Base-by-base conservation (phyloP, 2,329 filamentous ascomycete genomes). In the Aureobasidium zeae region DNA sequence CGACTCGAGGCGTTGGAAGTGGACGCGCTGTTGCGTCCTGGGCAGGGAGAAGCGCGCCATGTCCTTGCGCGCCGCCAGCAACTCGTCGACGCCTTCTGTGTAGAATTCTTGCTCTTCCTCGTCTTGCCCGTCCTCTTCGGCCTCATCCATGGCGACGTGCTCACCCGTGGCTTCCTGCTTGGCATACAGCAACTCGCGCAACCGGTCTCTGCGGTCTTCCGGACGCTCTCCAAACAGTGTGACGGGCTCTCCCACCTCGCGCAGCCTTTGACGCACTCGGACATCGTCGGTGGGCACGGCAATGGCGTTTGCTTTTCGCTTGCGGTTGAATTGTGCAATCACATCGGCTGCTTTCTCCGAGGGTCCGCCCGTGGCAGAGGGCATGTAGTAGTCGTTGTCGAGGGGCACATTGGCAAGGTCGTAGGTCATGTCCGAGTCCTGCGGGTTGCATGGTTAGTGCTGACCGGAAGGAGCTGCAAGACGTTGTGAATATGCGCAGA, bases 221-320 rank as follows among this genome's bases (percentile, higher is more conserved):
- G 81, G 81, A 0, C 85, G 86, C 66, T 98, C 91, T 47, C 88
- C 91, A 52, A 98, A 98, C 0, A 96, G 72, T 0, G 89, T 98
- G 44, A 96, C 79, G 9, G 91, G 91, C 59, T 98, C 84, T n/a
- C 85, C 86, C 51, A 94, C 73, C 56, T 91, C 83, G 52, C 91
- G 79, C 47, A 96, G 73, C 52, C 77, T 79, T 26, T 79, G 72
- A 48, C 87, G 83, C 35, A 98, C 88, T 55, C 84, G 79, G 49
- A 76, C 80, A 69, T 98, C 91, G 61, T 95, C 88, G 44, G 93
- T 98, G 1, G 89, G 91, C 3, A 98, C 91, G 10, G 84, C 82
- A 54, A 96, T 85, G 9, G 83, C 83, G 13, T 87, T 87, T 9
- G 87, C 88, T 57, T 86, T 77, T 57, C 87, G 79, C 65, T 94